Conservation (phyloP, 768 basidiomycete species). For the Boletus rubroflammeus region DNA sequence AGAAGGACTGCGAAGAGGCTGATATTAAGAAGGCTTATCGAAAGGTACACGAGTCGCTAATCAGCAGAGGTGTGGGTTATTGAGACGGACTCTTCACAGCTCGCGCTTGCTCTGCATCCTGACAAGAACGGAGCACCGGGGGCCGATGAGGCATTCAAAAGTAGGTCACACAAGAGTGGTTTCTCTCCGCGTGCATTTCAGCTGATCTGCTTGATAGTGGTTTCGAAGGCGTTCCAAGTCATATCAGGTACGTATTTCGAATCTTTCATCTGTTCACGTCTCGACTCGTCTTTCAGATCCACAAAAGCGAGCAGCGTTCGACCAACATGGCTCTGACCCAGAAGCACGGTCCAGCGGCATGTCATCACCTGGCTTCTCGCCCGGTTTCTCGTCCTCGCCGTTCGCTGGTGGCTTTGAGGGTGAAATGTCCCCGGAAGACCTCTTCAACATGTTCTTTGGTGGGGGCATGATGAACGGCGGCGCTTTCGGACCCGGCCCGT, state of each 20-base stretch:
- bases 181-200: background rate
- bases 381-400: slow-evolving; percentile 47
- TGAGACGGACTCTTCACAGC: slow-evolving; percentile 38
- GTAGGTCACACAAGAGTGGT: slow-evolving; percentile 44
- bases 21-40: slow-evolving; percentile 95
- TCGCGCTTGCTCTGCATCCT: slow-evolving; percentile 85
- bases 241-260: slow-evolving; percentile 57
- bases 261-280: background rate
- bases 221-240: slow-evolving; percentile 96
- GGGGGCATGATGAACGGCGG: slow-evolving; percentile 47
- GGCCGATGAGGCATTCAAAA: slow-evolving; percentile 97
- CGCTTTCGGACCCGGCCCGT: slow-evolving; percentile 55
- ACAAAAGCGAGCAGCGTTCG: slow-evolving; percentile 85
- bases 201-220: slow-evolving; percentile 54
- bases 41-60: slow-evolving; percentile 58
- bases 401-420: slow-evolving; percentile 64
- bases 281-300: slow-evolving; percentile 48
- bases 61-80: slow-evolving; percentile 3
- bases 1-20: slow-evolving; percentile 75
- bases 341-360: slow-evolving; percentile 76
- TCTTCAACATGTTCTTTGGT: slow-evolving; percentile 99
- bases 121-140: slow-evolving; percentile 98
- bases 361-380: slow-evolving; percentile 49
- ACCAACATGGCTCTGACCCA: slow-evolving; percentile 83
- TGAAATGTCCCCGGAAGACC: slow-evolving; percentile 91